Evolutionary conservation across 2,329 filamentous ascomycete species (phyloP).

Genomic region (Stromatinia cepivora): DNA sequence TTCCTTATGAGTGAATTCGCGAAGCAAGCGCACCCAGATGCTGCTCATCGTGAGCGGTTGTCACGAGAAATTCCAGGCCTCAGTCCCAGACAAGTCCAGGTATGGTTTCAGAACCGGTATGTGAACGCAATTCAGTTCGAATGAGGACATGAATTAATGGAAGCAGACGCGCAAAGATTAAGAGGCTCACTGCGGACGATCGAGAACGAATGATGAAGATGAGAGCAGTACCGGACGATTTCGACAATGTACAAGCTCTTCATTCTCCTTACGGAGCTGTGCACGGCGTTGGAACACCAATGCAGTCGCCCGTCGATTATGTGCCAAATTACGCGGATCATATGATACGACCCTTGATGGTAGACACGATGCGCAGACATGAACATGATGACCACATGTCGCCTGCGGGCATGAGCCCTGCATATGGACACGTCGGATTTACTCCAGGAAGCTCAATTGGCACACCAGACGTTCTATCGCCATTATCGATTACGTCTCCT

Average conservation of each 20-base stretch:
- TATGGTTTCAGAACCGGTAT: conserved; percentile 98
- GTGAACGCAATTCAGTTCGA: conserved; percentile 34
- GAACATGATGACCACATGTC: conserved; percentile 67
- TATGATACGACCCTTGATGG: conserved; percentile 60
- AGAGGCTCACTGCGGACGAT: conserved; percentile 68
- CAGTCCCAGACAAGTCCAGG: conserved; percentile 89
- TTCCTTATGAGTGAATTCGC: conserved; percentile 97
- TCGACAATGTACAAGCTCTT: conserved; percentile 68
- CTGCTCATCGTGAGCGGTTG: conserved; percentile 81
- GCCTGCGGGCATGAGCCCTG: conserved; percentile 64
- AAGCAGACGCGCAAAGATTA: conserved; percentile 68
- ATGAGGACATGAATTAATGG: neutral
- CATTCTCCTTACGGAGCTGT: conserved; percentile 65
- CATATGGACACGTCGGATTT: conserved; percentile 67
- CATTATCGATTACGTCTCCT: conserved; percentile 54
- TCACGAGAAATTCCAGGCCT: conserved; percentile 89
- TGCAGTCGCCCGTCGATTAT: conserved; percentile 41
- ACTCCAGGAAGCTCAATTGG: conserved; percentile 53
- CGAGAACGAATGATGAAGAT: conserved; percentile 71
- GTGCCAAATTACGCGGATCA: conserved; percentile 56
- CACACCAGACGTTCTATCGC: conserved; percentile 57
- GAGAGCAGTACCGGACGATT: conserved; percentile 68
- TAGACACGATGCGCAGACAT: conserved; percentile 64
- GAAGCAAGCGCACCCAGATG: conserved; percentile 91
- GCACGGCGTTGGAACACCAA: conserved; percentile 40